A percentile compares a stretch with the other conserved stretches of the same genome.
Evolutionary conservation across 148 eudicot genomes (phyloP).

Genomic region (Diospyros lotus): DNA sequence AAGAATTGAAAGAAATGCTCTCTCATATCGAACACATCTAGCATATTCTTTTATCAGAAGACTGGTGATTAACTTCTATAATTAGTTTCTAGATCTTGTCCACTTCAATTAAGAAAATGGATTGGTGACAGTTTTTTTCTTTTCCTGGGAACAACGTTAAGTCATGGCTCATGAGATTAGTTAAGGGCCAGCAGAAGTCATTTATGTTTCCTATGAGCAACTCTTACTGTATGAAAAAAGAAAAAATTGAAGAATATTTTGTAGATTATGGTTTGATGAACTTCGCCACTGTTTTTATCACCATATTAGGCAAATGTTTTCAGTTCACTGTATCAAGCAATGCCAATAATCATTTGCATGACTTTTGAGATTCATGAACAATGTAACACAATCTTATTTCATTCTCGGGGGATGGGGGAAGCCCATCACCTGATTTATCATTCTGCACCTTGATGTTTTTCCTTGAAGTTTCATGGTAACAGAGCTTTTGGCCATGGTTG

Average conservation of each 20-base stretch:
- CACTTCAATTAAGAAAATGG: not conserved
- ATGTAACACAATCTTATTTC: not conserved
- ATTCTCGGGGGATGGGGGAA: not conserved
- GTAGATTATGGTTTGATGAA: not conserved
- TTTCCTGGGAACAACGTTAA: not conserved
- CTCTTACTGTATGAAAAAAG: not conserved
- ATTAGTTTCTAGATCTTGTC: not conserved
- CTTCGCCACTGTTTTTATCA: not conserved
- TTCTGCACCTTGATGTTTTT: not conserved
- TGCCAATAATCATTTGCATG: not conserved
- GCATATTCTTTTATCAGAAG: not conserved
- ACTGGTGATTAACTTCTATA: not conserved
- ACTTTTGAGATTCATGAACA: not conserved
- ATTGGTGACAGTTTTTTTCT: not conserved
- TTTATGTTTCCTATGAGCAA: not conserved
- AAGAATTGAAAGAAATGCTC: not conserved
- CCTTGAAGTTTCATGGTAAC: conserved; percentile 7
- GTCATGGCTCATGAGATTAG: not conserved
- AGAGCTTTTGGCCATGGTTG: conserved; percentile 10
- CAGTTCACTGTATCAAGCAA: not conserved
- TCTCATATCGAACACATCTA: not conserved
- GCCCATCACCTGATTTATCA: not conserved
- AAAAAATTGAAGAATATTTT: not conserved
- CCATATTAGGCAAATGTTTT: not conserved
- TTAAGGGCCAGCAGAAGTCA: not conserved